A percentile compares a stretch with the other conserved stretches of the same genome.
These are phyloP conservation scores for Pseudocercospora ulei DNA, from an alignment of 2,329 filamentous ascomycete genomes.

Conservation along the genomic window DNA sequence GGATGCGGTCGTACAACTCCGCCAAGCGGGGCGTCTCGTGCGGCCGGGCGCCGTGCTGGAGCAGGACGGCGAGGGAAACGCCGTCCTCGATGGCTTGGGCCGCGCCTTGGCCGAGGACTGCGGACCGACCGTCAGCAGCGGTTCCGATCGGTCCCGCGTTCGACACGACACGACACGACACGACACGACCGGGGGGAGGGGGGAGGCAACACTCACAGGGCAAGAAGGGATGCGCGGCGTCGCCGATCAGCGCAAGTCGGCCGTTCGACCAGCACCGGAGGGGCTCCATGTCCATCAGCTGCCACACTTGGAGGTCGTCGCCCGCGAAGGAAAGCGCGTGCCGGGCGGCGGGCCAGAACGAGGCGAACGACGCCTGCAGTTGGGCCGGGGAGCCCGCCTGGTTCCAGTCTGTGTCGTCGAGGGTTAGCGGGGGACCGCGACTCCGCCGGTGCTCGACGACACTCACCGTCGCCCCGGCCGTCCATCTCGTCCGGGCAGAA, in stretches of 20 bases:
- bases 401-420: conserved; percentile 32
- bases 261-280: conserved; percentile 23
- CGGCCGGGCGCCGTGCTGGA: conserved; percentile 40
- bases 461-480: not conserved
- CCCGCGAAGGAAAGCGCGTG: conserved; percentile 36
- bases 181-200: too few species aligned
- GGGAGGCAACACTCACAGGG: conserved; percentile 27
- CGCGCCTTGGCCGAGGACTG: conserved; percentile 53
- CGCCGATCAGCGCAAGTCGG: conserved; percentile 51
- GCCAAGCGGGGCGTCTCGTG: conserved; percentile 48
- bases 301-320: conserved; percentile 47
- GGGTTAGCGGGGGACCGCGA: too few species aligned
- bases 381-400: conserved; percentile 33
- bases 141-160: too few species aligned
- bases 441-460: too few species aligned
- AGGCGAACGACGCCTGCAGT: conserved; percentile 36
- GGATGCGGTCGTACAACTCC: conserved; percentile 44
- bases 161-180: too few species aligned
- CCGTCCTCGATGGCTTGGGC: conserved; percentile 59
- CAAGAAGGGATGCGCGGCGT: conserved; percentile 59
- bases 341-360: conserved; percentile 33
- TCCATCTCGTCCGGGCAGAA: conserved; percentile 7
- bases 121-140: too few species aligned
- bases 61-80: conserved; percentile 48
- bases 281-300: conserved; percentile 52